These are phyloP conservation scores for Penicillium canariense DNA, from an alignment of 495 filamentous ascomycete species.

Conservation along the genomic window DNA sequence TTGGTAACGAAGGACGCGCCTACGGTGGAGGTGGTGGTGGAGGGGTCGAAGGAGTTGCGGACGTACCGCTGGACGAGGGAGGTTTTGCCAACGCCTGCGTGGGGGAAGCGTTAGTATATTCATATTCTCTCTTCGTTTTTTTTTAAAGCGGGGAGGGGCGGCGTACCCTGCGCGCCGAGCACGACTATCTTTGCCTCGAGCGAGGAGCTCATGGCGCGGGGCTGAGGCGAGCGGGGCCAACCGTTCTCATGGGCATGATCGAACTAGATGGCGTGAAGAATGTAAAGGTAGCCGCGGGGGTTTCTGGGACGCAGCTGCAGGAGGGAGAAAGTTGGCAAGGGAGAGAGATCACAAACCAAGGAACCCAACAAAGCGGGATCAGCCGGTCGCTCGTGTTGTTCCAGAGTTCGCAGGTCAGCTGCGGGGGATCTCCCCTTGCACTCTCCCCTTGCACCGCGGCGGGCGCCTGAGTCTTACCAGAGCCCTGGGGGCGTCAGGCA, in stretches of 20 bases:
- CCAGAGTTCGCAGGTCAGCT: slow-evolving; percentile 3
- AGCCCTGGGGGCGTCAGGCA: background rate
- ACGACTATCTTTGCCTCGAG: slow-evolving; percentile 94
- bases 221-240: slow-evolving; percentile 27
- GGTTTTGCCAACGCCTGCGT: slow-evolving; percentile 88
- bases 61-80: slow-evolving; percentile 85
- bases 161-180: slow-evolving; percentile 70
- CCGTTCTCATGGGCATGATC: slow-evolving; percentile 35
- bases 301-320: too few relatives aligned
- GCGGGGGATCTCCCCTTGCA: background rate
- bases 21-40: slow-evolving; percentile 73
- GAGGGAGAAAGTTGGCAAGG: background rate
- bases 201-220: slow-evolving; percentile 61
- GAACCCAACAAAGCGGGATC: slow-evolving; percentile 2
- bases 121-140: background rate
- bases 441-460: background rate
- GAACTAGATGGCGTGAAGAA: too few relatives aligned
- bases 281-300: too few relatives aligned
- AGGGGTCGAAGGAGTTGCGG: slow-evolving; percentile 70
- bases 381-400: slow-evolving; percentile 2
- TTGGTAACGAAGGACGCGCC: slow-evolving; percentile 95
- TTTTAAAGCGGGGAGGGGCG: background rate
- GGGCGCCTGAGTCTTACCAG: background rate
- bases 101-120: background rate
- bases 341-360: background rate